Evolutionary conservation across 768 basidiomycete genomes (phyloP).

Genomic region (Trametes cingulata): DNA sequence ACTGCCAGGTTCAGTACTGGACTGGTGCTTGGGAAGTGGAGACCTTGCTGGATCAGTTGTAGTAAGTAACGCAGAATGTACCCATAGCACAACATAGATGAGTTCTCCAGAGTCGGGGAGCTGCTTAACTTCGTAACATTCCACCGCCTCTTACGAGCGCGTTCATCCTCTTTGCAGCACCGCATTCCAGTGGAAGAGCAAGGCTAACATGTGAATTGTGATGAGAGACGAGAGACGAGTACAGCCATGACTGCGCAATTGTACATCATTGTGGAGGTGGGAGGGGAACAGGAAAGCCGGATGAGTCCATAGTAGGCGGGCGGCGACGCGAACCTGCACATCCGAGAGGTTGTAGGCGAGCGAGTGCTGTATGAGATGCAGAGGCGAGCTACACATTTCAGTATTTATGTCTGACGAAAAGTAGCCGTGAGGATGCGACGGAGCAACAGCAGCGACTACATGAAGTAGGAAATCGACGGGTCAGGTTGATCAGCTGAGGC

Average conservation of each 20-base stretch:
- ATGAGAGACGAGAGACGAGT: constrained; percentile 3
- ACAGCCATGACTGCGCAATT: constrained; percentile 20
- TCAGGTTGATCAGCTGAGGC: too few relatives aligned
- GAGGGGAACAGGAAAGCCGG: neutral
- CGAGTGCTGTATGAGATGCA: neutral
- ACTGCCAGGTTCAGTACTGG: constrained; percentile 81
- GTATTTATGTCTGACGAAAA: neutral
- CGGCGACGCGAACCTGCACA: constrained; percentile 15
- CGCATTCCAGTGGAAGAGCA: neutral
- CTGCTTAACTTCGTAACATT: too few relatives aligned
- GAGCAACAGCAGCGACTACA: neutral
- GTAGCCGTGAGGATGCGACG: neutral
- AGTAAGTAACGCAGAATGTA: neutral
- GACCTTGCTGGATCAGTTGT: constrained; percentile 57
- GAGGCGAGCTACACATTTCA: too few relatives aligned
- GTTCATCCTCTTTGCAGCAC: too few relatives aligned
- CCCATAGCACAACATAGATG: too few relatives aligned
- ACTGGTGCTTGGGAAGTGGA: constrained; percentile 96
- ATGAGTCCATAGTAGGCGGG: constrained; percentile 6
- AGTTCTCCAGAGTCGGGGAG: too few relatives aligned
- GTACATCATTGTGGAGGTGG: constrained; percentile 13
- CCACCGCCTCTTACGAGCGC: too few relatives aligned
- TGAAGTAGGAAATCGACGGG: too few relatives aligned
- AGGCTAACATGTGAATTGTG: constrained; percentile 10
- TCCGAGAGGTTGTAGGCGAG: too few relatives aligned